Percentiles rank a stretch among this genome's conserved stretches.
phyloP scores from a whole-genome alignment of 1,284 basidiomycete species.

The Retiboletus flavoniger region DNA sequence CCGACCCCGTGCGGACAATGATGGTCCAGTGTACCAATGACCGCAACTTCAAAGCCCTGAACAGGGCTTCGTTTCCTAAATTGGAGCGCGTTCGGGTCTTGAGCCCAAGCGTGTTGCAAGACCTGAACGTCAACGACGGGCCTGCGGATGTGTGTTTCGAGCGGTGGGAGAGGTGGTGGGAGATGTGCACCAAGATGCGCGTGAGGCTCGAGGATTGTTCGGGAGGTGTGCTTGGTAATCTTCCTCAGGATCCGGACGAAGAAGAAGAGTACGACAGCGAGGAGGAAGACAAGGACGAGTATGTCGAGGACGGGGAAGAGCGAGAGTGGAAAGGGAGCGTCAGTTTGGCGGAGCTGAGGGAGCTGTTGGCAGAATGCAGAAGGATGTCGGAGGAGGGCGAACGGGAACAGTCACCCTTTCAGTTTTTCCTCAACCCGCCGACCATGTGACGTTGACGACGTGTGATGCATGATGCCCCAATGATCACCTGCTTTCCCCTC shows the following conservation, averaged over 20 bases:
- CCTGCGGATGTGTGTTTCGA: conserved; percentile 47
- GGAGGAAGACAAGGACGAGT: conserved; percentile 29
- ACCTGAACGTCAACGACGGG: conserved; percentile 54
- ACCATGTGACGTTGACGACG: conserved; percentile 1
- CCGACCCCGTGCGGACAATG: conserved; percentile 45
- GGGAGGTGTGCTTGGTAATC: conserved; percentile 53
- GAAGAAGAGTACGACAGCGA: conserved; percentile 37
- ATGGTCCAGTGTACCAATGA: conserved; percentile 61
- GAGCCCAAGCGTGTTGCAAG: conserved; percentile 51
- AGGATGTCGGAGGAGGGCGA: conserved; percentile 45
- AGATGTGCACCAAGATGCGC: conserved; percentile 44
- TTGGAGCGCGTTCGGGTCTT: conserved; percentile 58
- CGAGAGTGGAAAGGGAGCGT: conserved; percentile 33
- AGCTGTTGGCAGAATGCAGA: conserved; percentile 50
- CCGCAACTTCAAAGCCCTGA: conserved; percentile 58
- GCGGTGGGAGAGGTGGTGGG: conserved; percentile 73
- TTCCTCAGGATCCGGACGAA: conserved; percentile 47
- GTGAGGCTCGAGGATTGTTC: conserved; percentile 69
- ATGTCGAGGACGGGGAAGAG: conserved; percentile 37
- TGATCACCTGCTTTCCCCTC: conserved; percentile 57
- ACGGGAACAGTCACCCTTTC: conserved; percentile 32
- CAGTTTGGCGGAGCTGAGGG: conserved; percentile 40
- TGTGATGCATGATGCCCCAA: conserved; percentile 7
- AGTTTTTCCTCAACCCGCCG: conserved; percentile 22
- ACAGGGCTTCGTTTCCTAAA: conserved; percentile 55